Conservation (phyloP, 305 asterid species). For the Solanum hybrid region DNA sequence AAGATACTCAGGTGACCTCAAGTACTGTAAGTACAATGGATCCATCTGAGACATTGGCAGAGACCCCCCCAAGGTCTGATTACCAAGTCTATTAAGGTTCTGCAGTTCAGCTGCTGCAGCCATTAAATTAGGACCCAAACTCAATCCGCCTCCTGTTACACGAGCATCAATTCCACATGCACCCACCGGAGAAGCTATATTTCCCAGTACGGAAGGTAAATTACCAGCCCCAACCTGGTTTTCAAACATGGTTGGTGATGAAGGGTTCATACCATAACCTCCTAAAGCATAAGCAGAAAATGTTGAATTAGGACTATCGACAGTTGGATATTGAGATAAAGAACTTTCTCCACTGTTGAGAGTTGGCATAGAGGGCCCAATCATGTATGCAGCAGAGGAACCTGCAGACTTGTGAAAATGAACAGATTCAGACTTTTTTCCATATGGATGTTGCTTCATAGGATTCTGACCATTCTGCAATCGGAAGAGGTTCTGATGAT, state of each 20-base stretch:
- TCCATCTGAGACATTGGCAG: constrained; percentile 38
- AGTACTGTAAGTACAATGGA: constrained; percentile 42
- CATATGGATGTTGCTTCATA: constrained; percentile 16
- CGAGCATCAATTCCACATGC: constrained; percentile 25
- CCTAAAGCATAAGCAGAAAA: constrained; percentile 38
- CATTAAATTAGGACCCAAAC: constrained; percentile 33
- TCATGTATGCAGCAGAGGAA: constrained; percentile 19
- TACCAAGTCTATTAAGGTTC: constrained; percentile 33
- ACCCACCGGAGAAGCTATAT: constrained; percentile 33
- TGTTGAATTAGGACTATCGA: constrained; percentile 36
- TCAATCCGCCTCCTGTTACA: constrained; percentile 30
- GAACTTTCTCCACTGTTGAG: constrained; percentile 27
- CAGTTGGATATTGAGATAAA: constrained; percentile 35
- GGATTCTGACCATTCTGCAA: constrained; percentile 28
- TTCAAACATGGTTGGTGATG: constrained; percentile 36
- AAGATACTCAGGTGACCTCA: constrained; percentile 32
- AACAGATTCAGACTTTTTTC: constrained; percentile 18
- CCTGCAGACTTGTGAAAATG: constrained; percentile 19
- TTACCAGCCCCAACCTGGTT: constrained; percentile 35
- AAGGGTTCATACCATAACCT: constrained; percentile 28
- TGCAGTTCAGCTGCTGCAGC: constrained; percentile 40
- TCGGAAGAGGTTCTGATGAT: constrained; percentile 20
- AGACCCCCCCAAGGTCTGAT: constrained; percentile 32
- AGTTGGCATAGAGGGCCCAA: constrained; percentile 31
- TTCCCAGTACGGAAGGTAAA: constrained; percentile 35